A percentile compares a stretch with the other conserved stretches of the same genome.
Conservation (phyloP, 768 basidiomycete genomes). For the Trametes elegans region DNA sequence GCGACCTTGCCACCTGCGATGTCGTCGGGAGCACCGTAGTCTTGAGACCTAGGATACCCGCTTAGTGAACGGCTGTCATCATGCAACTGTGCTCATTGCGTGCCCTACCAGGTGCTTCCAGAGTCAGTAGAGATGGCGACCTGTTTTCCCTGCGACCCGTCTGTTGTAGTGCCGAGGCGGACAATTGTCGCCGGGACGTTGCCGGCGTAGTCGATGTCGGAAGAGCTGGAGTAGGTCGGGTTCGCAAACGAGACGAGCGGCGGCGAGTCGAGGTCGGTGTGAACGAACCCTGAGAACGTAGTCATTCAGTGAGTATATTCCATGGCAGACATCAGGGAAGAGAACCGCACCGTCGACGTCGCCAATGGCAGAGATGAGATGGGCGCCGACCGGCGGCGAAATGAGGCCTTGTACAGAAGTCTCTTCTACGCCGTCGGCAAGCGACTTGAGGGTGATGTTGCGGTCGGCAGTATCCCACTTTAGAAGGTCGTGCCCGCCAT, state of each 20-base stretch:
- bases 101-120: conserved; percentile 50
- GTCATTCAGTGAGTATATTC: neutral
- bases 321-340: neutral
- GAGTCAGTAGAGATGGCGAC: conserved; percentile 56
- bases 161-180: conserved; percentile 41
- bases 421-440: conserved; percentile 68
- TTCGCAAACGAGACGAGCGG: conserved; percentile 42
- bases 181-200: conserved; percentile 48
- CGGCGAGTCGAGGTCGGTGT: conserved; percentile 40
- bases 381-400: conserved; percentile 59
- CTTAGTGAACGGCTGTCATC: neutral
- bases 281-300: conserved; percentile 44
- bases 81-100: neutral
- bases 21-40: conserved; percentile 53
- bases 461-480: conserved; percentile 56
- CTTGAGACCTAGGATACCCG: conserved; percentile 38
- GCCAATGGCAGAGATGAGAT: conserved; percentile 53
- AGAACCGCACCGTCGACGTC: conserved; percentile 47
- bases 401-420: conserved; percentile 56
- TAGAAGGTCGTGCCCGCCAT: conserved; percentile 54
- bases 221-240: conserved; percentile 45
- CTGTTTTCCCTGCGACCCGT: conserved; percentile 47
- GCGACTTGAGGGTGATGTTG: conserved; percentile 56
- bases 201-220: conserved; percentile 55
- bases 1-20: conserved; percentile 36